Evolutionary conservation across 306 rosid genomes (phyloP).

Genomic region (Mimosa bimucronata): DNA sequence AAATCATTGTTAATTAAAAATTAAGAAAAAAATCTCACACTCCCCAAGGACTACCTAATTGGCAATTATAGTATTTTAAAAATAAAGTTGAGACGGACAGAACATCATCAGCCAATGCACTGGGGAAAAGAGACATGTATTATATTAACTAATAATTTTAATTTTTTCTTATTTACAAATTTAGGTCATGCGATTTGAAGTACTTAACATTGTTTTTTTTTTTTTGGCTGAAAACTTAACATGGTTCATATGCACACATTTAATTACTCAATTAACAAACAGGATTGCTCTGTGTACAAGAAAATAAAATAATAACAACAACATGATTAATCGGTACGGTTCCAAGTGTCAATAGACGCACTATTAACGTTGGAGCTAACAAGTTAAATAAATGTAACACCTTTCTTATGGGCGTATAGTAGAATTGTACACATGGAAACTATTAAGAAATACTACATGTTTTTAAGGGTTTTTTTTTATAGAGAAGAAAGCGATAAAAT

Average conservation of each 20-base stretch:
- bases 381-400: too few species aligned
- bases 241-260: not conserved
- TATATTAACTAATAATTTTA: not conserved
- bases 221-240: too few species aligned
- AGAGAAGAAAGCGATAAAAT: too few species aligned
- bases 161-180: not conserved
- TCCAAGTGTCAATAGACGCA: not conserved
- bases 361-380: too few species aligned
- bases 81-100: not conserved
- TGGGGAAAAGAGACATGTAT: not conserved
- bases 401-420: not conserved
- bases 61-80: not conserved
- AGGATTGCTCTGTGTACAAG: not conserved
- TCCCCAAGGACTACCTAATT: not conserved
- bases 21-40: not conserved
- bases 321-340: not conserved
- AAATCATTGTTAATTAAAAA: not conserved
- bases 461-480: too few species aligned
- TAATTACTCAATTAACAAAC: not conserved
- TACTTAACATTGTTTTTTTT: not conserved
- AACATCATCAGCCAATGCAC: not conserved
- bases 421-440: not conserved
- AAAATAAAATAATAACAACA: not conserved
- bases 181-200: not conserved
- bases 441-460: too few species aligned